Evolutionary conservation across 1,284 basidiomycete genomes (phyloP).

Genomic region (Hemileia vastatrix): DNA sequence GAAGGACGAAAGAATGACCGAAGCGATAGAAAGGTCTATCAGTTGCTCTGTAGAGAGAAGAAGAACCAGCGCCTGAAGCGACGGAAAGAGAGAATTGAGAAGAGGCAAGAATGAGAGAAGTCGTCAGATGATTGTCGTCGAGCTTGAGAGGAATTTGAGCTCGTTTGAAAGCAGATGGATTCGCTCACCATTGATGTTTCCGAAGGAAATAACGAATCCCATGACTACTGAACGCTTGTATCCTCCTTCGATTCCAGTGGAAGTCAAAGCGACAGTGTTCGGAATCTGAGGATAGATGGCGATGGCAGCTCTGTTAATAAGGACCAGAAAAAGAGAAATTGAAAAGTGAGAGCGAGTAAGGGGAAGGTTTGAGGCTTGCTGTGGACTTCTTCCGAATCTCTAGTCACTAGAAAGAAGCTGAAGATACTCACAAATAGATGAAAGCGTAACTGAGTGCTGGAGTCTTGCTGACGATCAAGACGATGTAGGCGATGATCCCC

Average conservation of each 20-base stretch:
- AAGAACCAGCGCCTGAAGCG: slow-evolving; percentile 60
- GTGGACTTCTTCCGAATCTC: too few species aligned
- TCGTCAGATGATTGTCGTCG: neutral
- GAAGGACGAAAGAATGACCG: slow-evolving; percentile 58
- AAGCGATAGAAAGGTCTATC: slow-evolving; percentile 62
- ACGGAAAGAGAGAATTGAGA: slow-evolving; percentile 42
- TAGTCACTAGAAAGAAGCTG: neutral
- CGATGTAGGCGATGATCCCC: slow-evolving; percentile 57
- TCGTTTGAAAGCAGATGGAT: slow-evolving; percentile 43
- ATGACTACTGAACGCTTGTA: slow-evolving; percentile 65
- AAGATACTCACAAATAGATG: slow-evolving; percentile 59
- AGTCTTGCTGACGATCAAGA: slow-evolving; percentile 55
- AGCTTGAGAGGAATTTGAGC: too few species aligned
- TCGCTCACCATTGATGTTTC: slow-evolving; percentile 40
- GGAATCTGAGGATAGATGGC: slow-evolving; percentile 64
- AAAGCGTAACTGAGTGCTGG: slow-evolving; percentile 60
- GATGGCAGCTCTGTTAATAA: slow-evolving; percentile 41
- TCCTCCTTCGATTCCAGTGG: slow-evolving; percentile 62
- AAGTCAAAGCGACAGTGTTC: slow-evolving; percentile 62
- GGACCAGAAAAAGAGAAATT: neutral
- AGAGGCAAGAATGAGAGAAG: neutral
- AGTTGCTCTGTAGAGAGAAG: slow-evolving; percentile 57
- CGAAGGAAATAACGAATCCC: slow-evolving; percentile 57
- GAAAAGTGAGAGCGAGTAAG: too few species aligned
- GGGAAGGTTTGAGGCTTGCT: too few species aligned